Base-by-base conservation (phyloP, 1,284 basidiomycete species). In the Puccinia hordei region DNA sequence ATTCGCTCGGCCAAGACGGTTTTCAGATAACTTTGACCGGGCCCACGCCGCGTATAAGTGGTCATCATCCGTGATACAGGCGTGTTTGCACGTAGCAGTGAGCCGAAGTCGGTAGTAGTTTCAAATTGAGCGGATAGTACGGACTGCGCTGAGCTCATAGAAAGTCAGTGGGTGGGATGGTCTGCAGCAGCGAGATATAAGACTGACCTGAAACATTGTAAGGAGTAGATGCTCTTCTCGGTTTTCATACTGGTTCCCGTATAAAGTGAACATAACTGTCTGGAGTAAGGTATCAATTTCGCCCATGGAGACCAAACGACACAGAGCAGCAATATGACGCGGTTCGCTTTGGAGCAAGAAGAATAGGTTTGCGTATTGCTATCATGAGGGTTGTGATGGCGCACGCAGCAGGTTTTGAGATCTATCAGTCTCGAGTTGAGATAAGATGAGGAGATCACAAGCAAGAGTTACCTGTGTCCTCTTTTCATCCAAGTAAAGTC, bases 51-150 rank as follows among this genome's bases (percentile, higher is more conserved):
- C 68, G 96, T 98, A 87, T 99, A 99, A 27, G 96, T 98, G 57
- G 97, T 98, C 96, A 99, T 98, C 96, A 99, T 98, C 68, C 97
- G 91, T 74, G 95, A 98, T 24, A 98, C 96, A 71, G 97, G 96
- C 65, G 97, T 99, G 87, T 99, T 99, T 81, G 96, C 95, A 73
- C 97, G 93, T 35, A 99, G 90, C 17, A 99, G 89, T 5, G 95
- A 98, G 6, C 95, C 95, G 83, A 99, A 98, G 86, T 99, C 96
- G 76, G 95, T 95, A 8, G 96, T 94, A 4, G 93, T 97, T 87
- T 99, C 96, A 87, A 99, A 98, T 86, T 99, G 97, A 17, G 96
- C 95, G 24, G 95, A 95, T 13, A 99, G 88, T 2, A 99, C 97
- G 83, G 94, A 96, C 88, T 98, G 86, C 65, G 71, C 19, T 44